These are phyloP conservation scores for Aspergillus jensenii DNA, from an alignment of 2,329 filamentous ascomycete genomes.

Conservation along the genomic window DNA sequence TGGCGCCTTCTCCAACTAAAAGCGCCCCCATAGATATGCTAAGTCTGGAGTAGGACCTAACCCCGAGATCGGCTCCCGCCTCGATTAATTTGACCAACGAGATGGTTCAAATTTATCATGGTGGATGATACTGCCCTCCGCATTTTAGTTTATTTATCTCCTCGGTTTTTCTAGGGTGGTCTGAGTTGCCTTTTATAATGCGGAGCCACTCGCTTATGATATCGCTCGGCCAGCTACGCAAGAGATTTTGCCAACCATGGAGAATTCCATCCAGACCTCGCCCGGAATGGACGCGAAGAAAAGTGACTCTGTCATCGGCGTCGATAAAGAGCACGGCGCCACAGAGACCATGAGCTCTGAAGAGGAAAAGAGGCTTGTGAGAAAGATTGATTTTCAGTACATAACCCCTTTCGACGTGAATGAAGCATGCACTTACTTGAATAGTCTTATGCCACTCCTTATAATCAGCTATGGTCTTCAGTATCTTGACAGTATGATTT, in stretches of 20 bases:
- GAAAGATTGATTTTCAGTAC: conserved; percentile 17
- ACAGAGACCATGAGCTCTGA: conserved; percentile 4
- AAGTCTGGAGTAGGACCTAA: neutral
- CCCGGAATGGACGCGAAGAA: neutral
- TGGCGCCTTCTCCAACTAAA: too few relatives aligned
- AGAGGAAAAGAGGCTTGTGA: conserved; percentile 15
- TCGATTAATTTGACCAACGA: conserved; percentile 11
- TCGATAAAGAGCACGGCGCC: conserved; percentile 5
- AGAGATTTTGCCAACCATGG: neutral
- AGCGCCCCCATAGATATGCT: too few relatives aligned
- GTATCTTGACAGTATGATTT: conserved; percentile 28
- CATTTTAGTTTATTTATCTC: neutral
- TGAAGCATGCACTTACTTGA: neutral
- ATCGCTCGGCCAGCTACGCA: neutral
- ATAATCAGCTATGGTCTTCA: conserved; percentile 24
- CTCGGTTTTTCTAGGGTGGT: too few relatives aligned
- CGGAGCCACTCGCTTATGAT: neutral
- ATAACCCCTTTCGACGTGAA: neutral
- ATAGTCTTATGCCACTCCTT: conserved; percentile 20
- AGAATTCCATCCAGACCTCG: neutral
- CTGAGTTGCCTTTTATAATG: neutral
- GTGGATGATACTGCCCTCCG: neutral
- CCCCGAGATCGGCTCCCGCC: conserved; percentile 1
- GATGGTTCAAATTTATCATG: neutral
- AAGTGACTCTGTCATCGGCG: neutral